Base-by-base conservation (phyloP, 768 basidiomycete genomes). In the Russula ochroleuca region DNA sequence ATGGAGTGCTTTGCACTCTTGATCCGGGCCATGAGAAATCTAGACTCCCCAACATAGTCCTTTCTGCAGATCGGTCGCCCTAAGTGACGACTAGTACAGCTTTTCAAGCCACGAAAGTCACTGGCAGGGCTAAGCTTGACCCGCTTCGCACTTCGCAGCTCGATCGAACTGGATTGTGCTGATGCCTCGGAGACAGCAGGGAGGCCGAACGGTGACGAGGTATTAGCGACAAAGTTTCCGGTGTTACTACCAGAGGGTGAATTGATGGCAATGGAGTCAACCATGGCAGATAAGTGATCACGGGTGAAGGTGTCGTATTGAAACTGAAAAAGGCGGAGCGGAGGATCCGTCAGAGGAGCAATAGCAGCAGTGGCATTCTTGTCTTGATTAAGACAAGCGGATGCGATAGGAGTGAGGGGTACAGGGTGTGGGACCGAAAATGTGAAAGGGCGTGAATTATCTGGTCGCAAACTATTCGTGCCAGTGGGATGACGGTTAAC, bases 301-400 rank as follows among this genome's bases (percentile, higher is more conserved):
- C 94, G 85, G 1, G 96, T 99, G 71, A 91, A 95, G 0, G 96
- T 98, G 73, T 99, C 96, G 71, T 98, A 98, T 67, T 93, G 87
- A 57, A 94, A 90, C 71, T 94, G 90, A 76, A 98, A 98, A 41
- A 98, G 80, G 14, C 88, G 86, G 13, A 94, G 82, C 33, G 86
- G 85, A 2, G 90, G 85, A 70, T 92, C 90, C 31, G 86, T 88
- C 31, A 72, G 68, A 23, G 80, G 79, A 31, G 71, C 75, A 69
- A 43, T 74, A 63, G 50, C 68, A 68, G 54, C 76, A 75, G 63
- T 75, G 75, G 17, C 37, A 23, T 31, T 28, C 68, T 21, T 87
- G 86, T 0, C 85, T 88, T 69, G 85, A 85, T 63, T 85, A 81
- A 37, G 85, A 85, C 73, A 82, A 83, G 54, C 84, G 82, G 70